Evolutionary conservation across 169 alveolate species (phyloP), one percentile per base, ranked within the genome.

Genomic region (Fabrea salina): DNA sequence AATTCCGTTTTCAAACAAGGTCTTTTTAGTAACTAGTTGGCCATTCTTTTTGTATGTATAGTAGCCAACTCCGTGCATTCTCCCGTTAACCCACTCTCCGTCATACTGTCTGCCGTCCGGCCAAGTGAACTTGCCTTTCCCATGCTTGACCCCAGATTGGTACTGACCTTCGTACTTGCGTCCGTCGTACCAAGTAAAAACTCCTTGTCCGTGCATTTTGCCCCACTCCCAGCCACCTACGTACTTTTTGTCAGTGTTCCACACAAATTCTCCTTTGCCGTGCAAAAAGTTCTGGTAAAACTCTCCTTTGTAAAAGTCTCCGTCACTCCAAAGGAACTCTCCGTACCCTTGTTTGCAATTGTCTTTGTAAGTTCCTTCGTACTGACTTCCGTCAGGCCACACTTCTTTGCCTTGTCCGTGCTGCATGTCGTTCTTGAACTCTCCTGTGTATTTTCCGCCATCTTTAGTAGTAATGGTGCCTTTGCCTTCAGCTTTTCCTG

Each of bases 211-310:
- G 66, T 84, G 76, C 83, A 84, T 92, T 89, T 88, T 89, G 4
- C 97, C 97, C 49, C 87, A 61, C 32, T 74, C 89, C 82, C 92
- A 96, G 22, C 27, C 32, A 1, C 78, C 78, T 67, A 33, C n/a
- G 33, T 67, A 67, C 13, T 8, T n/a, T 67, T 67, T 67, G 7
- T 59, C 78, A 19, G 11, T 44, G 1, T 3, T 37, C 64, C 78
- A 67, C 8, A 7, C 11, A 43, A n/a, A 67, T 22, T n/a, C 27
- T 30, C 78, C 78, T 2, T 11, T 13, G n/a, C 78, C 78, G 22
- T 67, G 61, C 1, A 43, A 13, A 8, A n/a, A 6, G 44, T 67
- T 67, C 5, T 67, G 8, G 39, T 67, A 16, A 39, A 67, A 37
- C 27, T 43, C 61, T 1, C 78, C 78, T 67, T 67, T 44, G 27